These are phyloP conservation scores for Podospora comata DNA, from an alignment of 495 filamentous ascomycete genomes.

Conservation along the genomic window DNA sequence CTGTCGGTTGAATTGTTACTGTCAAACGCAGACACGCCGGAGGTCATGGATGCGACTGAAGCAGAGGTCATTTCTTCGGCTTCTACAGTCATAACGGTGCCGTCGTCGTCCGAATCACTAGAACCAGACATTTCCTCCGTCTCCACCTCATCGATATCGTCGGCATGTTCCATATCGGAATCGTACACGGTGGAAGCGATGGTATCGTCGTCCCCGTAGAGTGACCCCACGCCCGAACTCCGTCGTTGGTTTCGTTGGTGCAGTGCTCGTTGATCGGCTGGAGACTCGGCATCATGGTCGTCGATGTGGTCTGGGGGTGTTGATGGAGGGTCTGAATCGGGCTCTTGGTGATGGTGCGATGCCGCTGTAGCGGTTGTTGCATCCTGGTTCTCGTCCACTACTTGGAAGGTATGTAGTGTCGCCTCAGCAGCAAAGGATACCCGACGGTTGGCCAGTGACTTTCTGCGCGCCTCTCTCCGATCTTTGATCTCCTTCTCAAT, in stretches of 20 bases:
- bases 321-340: conserved; percentile 56
- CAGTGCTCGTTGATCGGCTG: neutral
- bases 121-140: conserved; percentile 54
- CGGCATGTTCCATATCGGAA: conserved; percentile 59
- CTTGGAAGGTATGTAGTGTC: conserved; percentile 96
- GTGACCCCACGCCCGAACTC: conserved; percentile 60
- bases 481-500: conserved; percentile 68
- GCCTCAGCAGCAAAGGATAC: conserved; percentile 98
- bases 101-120: conserved; percentile 61
- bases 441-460: conserved; percentile 87
- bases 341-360: conserved; percentile 31
- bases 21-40: conserved; percentile 55
- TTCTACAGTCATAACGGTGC: conserved; percentile 70
- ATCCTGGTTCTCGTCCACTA: conserved; percentile 83
- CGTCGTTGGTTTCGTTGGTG: conserved; percentile 50
- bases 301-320: conserved; percentile 61
- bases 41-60: conserved; percentile 58
- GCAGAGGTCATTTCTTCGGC: conserved; percentile 66
- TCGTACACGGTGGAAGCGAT: conserved; percentile 80
- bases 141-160: conserved; percentile 53
- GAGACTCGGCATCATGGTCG: conserved; percentile 43
- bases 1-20: conserved; percentile 59
- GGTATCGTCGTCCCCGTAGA: conserved; percentile 59
- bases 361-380: conserved; percentile 83
- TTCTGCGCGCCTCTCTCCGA: conserved; percentile 78